Evolutionary conservation across 2,329 filamentous ascomycete genomes (phyloP).

Genomic region (Pestalotiopsis sp.): DNA sequence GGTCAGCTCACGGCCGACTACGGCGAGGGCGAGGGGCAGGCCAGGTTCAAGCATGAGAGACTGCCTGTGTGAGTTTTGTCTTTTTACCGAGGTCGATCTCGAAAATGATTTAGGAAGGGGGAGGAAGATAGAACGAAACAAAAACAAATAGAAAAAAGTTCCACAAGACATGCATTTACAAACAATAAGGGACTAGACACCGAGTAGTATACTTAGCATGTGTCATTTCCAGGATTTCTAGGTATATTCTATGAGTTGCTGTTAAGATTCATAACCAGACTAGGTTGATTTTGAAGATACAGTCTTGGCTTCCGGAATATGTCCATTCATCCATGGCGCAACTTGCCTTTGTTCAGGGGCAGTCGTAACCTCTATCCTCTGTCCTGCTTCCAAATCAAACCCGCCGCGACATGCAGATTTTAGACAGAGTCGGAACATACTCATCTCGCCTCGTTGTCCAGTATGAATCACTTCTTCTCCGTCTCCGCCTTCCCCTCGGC

Average conservation of each 20-base stretch:
- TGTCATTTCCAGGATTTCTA: too few relatives aligned
- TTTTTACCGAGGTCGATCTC: neutral
- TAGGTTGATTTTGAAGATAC: too few relatives aligned
- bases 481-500: neutral
- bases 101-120: neutral
- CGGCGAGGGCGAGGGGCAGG: slow-evolving; percentile 63
- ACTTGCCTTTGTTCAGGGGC: too few relatives aligned
- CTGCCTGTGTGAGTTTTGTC: slow-evolving; percentile 40
- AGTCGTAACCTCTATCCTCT: too few relatives aligned
- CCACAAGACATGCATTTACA: too few relatives aligned
- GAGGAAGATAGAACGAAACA: neutral
- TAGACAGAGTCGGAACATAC: neutral
- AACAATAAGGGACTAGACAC: neutral
- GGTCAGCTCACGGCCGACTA: slow-evolving; percentile 85
- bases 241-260: too few relatives aligned
- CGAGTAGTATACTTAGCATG: neutral
- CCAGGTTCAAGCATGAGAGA: slow-evolving; percentile 60
- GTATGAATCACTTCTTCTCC: neutral
- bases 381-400: too few relatives aligned
- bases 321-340: too few relatives aligned
- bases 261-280: too few relatives aligned
- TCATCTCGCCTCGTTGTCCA: too few relatives aligned
- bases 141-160: neutral
- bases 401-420: too few relatives aligned
- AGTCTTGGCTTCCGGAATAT: too few relatives aligned